These are phyloP conservation scores for Chlorella sp. DNA, from an alignment of 139 green algal species.

Conservation along the genomic window DNA sequence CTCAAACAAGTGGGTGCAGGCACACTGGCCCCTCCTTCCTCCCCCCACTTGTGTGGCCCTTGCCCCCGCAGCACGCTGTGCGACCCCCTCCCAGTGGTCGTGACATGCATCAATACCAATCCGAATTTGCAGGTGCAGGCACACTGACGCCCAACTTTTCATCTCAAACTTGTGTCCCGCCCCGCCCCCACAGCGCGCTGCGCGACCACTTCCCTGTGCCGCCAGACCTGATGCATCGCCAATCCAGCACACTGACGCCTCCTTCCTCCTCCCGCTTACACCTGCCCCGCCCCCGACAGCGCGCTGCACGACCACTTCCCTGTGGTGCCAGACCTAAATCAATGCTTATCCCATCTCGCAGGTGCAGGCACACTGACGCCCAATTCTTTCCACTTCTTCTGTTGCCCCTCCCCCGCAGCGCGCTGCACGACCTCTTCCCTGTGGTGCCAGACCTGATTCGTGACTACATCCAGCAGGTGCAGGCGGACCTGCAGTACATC, in stretches of 20 bases:
- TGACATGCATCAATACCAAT: too few species aligned
- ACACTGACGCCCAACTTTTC: neutral
- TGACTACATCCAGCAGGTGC: slow-evolving; percentile 93
- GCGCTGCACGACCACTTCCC: too few species aligned
- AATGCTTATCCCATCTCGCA: too few species aligned
- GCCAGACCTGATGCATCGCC: slow-evolving; percentile 87
- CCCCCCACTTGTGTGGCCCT: too few species aligned
- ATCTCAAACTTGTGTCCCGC: neutral
- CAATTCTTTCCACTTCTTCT: neutral
- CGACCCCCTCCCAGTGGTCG: too few species aligned
- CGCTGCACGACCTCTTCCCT: slow-evolving; percentile 78
- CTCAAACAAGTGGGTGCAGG: too few species aligned
- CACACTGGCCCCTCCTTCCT: too few species aligned
- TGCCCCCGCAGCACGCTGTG: too few species aligned
- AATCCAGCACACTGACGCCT: too few species aligned
- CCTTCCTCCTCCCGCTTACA: too few species aligned
- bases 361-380: neutral
- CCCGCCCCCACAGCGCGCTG: slow-evolving; percentile 48
- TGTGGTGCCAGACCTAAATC: too few species aligned
- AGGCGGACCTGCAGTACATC: slow-evolving; percentile 71
- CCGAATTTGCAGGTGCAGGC: too few species aligned
- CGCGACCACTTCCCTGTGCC: slow-evolving; percentile 76
- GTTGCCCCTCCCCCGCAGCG: neutral
- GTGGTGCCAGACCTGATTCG: slow-evolving; percentile 83
- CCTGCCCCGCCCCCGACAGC: neutral